Percentiles rank a stretch among this genome's conserved stretches.
These are phyloP conservation scores for Ascochyta fabae DNA, from an alignment of 2,329 filamentous ascomycete genomes.

Conservation along the genomic window DNA sequence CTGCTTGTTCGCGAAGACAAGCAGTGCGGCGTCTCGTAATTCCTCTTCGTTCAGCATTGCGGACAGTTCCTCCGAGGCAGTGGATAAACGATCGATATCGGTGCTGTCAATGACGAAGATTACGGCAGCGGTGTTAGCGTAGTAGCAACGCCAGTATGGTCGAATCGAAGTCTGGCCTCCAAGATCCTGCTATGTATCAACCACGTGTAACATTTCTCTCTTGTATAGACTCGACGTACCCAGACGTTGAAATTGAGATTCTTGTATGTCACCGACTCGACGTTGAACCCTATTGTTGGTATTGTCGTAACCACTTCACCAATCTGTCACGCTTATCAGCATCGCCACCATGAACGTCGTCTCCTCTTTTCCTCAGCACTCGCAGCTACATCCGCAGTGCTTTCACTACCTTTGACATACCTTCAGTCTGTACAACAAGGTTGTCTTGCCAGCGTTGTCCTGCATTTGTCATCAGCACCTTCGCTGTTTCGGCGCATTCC, in stretches of 20 bases:
- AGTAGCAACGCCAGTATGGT: slow-evolving; percentile 99
- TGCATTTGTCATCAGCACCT: slow-evolving; percentile 52
- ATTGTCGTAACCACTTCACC: slow-evolving; percentile 99
- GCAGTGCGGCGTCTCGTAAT: slow-evolving; percentile 85
- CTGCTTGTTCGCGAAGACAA: slow-evolving; percentile 99
- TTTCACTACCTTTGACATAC: slow-evolving; percentile 54
- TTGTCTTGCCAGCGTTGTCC: slow-evolving; percentile 99
- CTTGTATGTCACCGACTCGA: slow-evolving; percentile 97
- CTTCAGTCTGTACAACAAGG: slow-evolving; percentile 93
- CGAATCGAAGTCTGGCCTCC: slow-evolving; percentile 98
- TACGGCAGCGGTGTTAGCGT: slow-evolving; percentile 96
- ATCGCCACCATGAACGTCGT: background rate
- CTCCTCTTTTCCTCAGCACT: background rate
- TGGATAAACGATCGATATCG: slow-evolving; percentile 93
- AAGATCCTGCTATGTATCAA: slow-evolving; percentile 68
- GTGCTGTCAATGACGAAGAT: slow-evolving; percentile 99
- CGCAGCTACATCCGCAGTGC: background rate
- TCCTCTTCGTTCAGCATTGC: slow-evolving; percentile 98
- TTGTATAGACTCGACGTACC: slow-evolving; percentile 61
- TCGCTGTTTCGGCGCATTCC: background rate
- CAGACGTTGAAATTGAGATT: slow-evolving; percentile 99
- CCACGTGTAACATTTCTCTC: background rate
- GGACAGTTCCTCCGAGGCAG: slow-evolving; percentile 87
- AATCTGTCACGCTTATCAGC: slow-evolving; percentile 65
- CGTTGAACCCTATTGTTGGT: slow-evolving; percentile 98